Percentiles rank a stretch among this genome's conserved stretches.
Conservation (phyloP, 345 rosid genomes). For the Brassica nigra region DNA sequence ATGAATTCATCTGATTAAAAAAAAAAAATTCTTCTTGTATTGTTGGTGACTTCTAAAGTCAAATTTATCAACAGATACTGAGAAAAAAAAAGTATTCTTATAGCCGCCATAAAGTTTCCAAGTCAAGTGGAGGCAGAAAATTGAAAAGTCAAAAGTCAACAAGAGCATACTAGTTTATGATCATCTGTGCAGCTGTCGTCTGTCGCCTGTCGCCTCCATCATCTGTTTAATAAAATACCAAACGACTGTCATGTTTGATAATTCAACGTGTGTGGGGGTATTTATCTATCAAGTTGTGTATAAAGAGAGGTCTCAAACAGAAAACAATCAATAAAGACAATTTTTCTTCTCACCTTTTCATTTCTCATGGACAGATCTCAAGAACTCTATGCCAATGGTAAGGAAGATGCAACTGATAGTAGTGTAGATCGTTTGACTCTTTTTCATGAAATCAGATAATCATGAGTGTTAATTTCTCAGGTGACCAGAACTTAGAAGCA, state of each 20-base stretch:
- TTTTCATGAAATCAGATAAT: not conserved
- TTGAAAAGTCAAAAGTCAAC: conserved; percentile 27
- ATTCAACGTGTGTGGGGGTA: conserved; percentile 11
- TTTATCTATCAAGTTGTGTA: not conserved
- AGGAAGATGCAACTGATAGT: not conserved
- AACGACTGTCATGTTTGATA: conserved; percentile 4
- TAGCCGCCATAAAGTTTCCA: not conserved
- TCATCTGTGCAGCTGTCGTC: not conserved
- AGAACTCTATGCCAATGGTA: conserved; percentile 32
- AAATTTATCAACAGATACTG: not conserved
- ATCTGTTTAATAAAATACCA: not conserved
- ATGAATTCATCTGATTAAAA: no score
- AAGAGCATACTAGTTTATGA: conserved; percentile 19
- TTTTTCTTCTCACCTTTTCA: not conserved
- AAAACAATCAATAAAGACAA: not conserved
- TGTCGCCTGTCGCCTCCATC: not conserved
- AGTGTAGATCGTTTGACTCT: not conserved
- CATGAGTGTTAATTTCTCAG: conserved; percentile 18
- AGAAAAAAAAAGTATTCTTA: not conserved
- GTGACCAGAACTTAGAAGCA: conserved; percentile 34
- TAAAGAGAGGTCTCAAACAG: not conserved
- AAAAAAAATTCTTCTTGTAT: not conserved
- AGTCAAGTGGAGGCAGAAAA: conserved; percentile 5
- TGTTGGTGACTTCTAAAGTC: conserved; percentile 1
- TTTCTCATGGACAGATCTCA: conserved; percentile 25